A percentile compares a stretch with the other conserved stretches of the same genome.
These are phyloP conservation scores for Ceratocystis variospora DNA, from an alignment of 2,329 filamentous ascomycete genomes.

Conservation along the genomic window DNA sequence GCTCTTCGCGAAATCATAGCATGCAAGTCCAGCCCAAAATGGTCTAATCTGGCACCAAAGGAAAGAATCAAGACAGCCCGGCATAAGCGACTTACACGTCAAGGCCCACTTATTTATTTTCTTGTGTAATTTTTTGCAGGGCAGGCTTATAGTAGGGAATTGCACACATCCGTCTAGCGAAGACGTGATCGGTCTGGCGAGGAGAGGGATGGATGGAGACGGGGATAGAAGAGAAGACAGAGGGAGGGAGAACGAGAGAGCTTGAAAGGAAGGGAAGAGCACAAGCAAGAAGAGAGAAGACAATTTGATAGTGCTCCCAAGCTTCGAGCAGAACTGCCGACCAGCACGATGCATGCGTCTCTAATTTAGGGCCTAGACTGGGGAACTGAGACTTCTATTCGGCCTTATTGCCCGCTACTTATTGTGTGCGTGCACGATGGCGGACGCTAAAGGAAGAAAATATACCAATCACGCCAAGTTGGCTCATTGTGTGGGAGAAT, in stretches of 20 bases:
- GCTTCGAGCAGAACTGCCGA: too few relatives aligned
- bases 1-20: not conserved
- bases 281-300: not conserved
- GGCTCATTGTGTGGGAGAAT: conserved; percentile 6
- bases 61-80: not conserved
- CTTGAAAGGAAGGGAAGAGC: not conserved
- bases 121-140: not conserved
- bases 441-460: not conserved
- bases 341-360: not conserved
- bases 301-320: too few relatives aligned
- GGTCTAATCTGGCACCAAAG: not conserved
- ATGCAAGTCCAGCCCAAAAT: not conserved
- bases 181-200: not conserved
- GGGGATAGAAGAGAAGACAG: not conserved
- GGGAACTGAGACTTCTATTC: not conserved
- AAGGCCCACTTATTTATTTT: not conserved
- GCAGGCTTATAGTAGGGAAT: not conserved
- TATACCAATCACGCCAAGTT: not conserved
- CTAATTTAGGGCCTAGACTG: not conserved
- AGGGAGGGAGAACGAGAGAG: not conserved
- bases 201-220: not conserved
- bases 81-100: conserved; percentile 7
- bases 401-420: not conserved
- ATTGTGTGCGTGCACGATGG: not conserved
- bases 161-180: not conserved